Conservation (phyloP, 129 eudicot genomes). For the Tanacetum coccineum region DNA sequence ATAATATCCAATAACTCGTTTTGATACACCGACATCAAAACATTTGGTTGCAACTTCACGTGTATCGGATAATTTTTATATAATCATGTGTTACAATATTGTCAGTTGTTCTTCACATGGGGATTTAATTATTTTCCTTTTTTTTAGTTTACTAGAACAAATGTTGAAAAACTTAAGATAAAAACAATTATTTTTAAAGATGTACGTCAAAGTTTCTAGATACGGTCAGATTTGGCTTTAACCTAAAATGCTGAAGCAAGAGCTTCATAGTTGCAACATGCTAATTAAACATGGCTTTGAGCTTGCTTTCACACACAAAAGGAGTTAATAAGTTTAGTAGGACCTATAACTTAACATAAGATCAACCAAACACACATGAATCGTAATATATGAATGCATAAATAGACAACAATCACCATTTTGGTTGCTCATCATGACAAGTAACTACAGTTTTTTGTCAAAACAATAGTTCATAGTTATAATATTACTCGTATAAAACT, state of each 20-base stretch:
- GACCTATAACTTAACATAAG: too few species aligned
- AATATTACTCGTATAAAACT: too few species aligned
- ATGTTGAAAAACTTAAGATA: background rate
- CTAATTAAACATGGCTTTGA: background rate
- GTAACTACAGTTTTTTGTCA: too few species aligned
- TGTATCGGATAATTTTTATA: background rate
- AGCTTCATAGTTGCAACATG: slow-evolving; percentile 4
- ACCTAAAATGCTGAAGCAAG: background rate
- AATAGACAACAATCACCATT: too few species aligned
- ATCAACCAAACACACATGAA: too few species aligned
- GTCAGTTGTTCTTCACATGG: slow-evolving; percentile 11
- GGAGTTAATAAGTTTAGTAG: too few species aligned
- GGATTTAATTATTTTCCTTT: slow-evolving; percentile 5
- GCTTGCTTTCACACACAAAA: background rate
- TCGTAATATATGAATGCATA: too few species aligned
- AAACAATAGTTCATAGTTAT: too few species aligned
- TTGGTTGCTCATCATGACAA: too few species aligned
- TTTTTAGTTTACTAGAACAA: background rate
- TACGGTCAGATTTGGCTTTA: background rate
- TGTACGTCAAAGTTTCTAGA: slow-evolving; percentile 18
- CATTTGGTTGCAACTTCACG: background rate
- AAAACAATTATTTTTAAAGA: background rate
- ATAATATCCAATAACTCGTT: background rate
- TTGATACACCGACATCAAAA: background rate
- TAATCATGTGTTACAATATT: background rate